Percentiles rank a stretch among this genome's conserved stretches.
phyloP scores from a whole-genome alignment of 495 filamentous ascomycete species.

The Podospora didyma region DNA sequence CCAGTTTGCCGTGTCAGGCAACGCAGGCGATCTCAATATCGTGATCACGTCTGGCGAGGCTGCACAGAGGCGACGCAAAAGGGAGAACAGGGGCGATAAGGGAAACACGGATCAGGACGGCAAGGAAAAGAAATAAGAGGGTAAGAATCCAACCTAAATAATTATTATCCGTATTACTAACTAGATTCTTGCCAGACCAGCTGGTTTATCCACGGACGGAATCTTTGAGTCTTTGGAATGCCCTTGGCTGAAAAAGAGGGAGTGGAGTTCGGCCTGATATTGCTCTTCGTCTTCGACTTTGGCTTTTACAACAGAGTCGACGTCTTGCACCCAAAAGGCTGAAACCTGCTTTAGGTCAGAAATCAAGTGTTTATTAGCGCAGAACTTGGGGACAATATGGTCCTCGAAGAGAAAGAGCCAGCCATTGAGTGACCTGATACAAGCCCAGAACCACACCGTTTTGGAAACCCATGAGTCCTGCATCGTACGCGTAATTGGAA shows the following conservation, averaged over 20 bases:
- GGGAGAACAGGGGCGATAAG: no score
- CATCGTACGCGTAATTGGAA: constrained; percentile 11
- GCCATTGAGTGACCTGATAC: constrained; percentile 16
- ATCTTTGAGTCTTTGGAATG: no score
- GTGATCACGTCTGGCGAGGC: no score
- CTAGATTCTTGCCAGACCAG: no score
- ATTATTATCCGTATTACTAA: no score
- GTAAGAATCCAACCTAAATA: no score
- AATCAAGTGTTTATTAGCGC: neutral
- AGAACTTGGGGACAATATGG: constrained; percentile 3
- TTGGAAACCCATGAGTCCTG: constrained; percentile 14
- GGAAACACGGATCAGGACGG: no score
- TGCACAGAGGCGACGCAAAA: no score
- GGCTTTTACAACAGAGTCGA: neutral
- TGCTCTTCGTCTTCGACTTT: neutral
- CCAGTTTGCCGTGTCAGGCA: no score
- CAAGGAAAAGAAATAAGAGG: no score
- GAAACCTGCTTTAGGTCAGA: neutral
- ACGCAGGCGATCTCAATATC: no score
- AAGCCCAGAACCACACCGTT: constrained; percentile 22
- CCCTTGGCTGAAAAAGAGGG: neutral
- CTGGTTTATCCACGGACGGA: no score
- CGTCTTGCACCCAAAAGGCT: neutral
- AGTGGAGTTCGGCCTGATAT: constrained; percentile 1
- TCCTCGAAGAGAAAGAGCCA: constrained; percentile 8